Conservation (phyloP, 345 rosid genomes). For the Gossypium ekmanianum region DNA sequence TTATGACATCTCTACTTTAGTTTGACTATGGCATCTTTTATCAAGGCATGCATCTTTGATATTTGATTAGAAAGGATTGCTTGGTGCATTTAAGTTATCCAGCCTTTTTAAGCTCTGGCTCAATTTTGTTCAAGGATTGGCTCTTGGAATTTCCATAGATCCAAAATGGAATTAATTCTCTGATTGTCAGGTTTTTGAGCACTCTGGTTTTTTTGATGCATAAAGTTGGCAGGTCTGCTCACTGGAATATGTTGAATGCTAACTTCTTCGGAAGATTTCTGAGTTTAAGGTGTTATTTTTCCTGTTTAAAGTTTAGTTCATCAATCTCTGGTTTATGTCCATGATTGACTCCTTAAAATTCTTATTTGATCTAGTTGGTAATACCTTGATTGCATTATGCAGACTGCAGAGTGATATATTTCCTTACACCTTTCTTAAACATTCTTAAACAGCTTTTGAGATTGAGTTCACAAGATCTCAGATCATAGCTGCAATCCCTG, state of each 20-base stretch:
- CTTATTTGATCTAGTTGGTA: slow-evolving; percentile 32
- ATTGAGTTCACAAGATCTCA: slow-evolving; percentile 95
- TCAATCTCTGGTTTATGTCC: neutral
- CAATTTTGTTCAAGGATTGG: neutral
- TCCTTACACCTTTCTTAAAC: slow-evolving; percentile 39
- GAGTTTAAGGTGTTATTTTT: slow-evolving; percentile 1
- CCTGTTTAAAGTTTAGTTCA: neutral
- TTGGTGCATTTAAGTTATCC: neutral
- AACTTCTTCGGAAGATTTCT: neutral
- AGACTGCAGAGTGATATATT: slow-evolving; percentile 41
- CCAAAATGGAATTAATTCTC: neutral
- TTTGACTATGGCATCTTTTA: neutral
- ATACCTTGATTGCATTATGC: slow-evolving; percentile 34
- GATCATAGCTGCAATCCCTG: slow-evolving; percentile 90
- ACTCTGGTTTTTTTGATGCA: neutral
- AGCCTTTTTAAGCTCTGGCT: neutral
- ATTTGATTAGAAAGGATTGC: neutral
- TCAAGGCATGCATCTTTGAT: neutral
- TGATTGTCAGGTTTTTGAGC: neutral
- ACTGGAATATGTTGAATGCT: neutral
- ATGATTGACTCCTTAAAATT: slow-evolving; percentile 1
- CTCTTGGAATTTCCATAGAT: neutral
- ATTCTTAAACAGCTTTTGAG: slow-evolving; percentile 85
- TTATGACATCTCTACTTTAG: neutral
- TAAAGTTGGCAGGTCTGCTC: neutral